Evolutionary conservation across 768 basidiomycete species (phyloP).

Genomic region (Xerocomus spinulosus): DNA sequence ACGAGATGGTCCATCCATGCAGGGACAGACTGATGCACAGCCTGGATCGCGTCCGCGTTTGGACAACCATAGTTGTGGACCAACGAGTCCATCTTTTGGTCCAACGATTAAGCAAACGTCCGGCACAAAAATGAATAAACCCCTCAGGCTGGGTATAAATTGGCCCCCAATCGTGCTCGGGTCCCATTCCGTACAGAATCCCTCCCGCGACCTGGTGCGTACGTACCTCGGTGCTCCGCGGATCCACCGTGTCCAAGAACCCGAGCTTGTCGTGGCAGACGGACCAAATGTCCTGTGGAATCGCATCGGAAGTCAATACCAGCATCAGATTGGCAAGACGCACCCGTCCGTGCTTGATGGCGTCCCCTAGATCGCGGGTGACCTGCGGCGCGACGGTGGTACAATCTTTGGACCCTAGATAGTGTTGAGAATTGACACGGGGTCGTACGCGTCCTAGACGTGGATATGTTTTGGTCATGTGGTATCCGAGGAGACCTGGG

Average conservation of each 20-base stretch:
- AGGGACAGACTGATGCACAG: slow-evolving; percentile 40
- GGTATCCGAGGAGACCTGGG: no score
- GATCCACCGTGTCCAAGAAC: slow-evolving; percentile 34
- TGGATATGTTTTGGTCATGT: no score
- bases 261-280: slow-evolving; percentile 37
- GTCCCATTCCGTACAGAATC: slow-evolving; percentile 44
- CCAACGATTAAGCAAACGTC: not conserved
- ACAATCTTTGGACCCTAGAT: slow-evolving; percentile 25
- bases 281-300: slow-evolving; percentile 42
- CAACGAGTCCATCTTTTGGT: slow-evolving; percentile 45
- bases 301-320: not conserved
- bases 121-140: not conserved
- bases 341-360: slow-evolving; percentile 39
- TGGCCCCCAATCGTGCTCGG: slow-evolving; percentile 28
- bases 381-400: slow-evolving; percentile 33
- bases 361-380: slow-evolving; percentile 38
- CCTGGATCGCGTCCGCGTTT: slow-evolving; percentile 36
- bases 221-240: slow-evolving; percentile 40
- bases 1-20: slow-evolving; percentile 44
- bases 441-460: no score
- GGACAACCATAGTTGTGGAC: slow-evolving; percentile 44
- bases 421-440: slow-evolving; percentile 40
- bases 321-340: not conserved
- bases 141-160: slow-evolving; percentile 41
- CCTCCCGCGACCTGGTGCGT: slow-evolving; percentile 47